Evolutionary conservation across 257 asterid species (phyloP).

Genomic region (Fraxinus cuspidata): DNA sequence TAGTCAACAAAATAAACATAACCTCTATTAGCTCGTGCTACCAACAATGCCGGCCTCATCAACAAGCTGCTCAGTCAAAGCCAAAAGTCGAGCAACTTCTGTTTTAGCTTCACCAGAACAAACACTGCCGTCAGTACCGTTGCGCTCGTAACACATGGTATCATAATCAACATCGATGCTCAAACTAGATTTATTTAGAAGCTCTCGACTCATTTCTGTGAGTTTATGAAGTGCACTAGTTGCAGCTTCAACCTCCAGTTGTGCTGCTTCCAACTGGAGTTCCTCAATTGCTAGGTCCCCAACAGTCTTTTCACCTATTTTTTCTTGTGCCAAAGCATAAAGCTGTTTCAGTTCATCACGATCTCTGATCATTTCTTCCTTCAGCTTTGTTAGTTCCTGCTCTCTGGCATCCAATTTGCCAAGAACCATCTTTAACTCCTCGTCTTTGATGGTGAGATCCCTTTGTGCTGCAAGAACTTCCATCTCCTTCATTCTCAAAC

Average conservation of each 20-base stretch:
- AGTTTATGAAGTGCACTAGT: slow-evolving; percentile 56
- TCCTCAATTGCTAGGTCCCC: slow-evolving; percentile 50
- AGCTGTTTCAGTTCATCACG: slow-evolving; percentile 48
- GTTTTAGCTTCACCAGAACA: slow-evolving; percentile 45
- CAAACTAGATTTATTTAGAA: slow-evolving; percentile 44
- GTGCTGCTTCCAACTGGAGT: no score
- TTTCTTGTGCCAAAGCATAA: slow-evolving; percentile 60
- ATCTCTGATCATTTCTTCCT: slow-evolving; percentile 49
- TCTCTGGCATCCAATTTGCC: slow-evolving; percentile 55
- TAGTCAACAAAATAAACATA: no score
- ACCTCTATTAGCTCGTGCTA: neutral
- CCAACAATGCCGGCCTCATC: slow-evolving; percentile 49
- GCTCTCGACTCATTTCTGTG: slow-evolving; percentile 64
- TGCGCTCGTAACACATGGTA: slow-evolving; percentile 3
- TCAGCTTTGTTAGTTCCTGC: slow-evolving; percentile 55
- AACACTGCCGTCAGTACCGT: neutral
- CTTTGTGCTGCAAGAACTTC: slow-evolving; percentile 64
- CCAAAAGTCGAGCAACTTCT: slow-evolving; percentile 64
- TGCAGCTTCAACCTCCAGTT: no score
- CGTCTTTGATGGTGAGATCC: slow-evolving; percentile 59
- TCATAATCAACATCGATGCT: slow-evolving; percentile 40
- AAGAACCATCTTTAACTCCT: slow-evolving; percentile 54
- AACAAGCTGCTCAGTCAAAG: slow-evolving; percentile 65
- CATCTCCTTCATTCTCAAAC: slow-evolving; percentile 65
- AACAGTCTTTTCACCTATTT: slow-evolving; percentile 47